Evolutionary conservation across 2,329 filamentous ascomycete genomes (phyloP).

Genomic region (Cladobotryum protrusum): DNA sequence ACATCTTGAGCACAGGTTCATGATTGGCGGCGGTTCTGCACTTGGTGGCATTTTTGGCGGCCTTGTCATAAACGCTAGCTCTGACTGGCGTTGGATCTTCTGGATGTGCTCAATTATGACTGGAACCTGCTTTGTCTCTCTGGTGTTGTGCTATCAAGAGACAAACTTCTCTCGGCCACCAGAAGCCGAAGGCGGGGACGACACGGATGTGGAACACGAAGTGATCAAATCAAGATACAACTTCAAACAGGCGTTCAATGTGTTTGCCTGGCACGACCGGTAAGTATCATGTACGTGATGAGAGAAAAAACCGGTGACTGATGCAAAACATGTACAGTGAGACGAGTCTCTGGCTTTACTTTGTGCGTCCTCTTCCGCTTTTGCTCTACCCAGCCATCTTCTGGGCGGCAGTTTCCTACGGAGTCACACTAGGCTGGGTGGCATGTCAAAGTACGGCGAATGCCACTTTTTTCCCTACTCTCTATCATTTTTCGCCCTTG

Average conservation of each 20-base stretch:
- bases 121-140: not conserved
- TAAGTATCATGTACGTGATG: not conserved
- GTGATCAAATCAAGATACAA: not conserved
- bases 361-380: not conserved
- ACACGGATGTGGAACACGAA: not conserved
- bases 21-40: conserved; percentile 1
- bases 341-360: not conserved
- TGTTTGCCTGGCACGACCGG: conserved; percentile 1
- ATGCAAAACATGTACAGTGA: not conserved
- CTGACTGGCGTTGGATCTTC: conserved; percentile 2
- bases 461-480: not conserved
- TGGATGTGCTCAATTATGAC: conserved; percentile 1
- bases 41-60: conserved; percentile 1
- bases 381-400: conserved; percentile 1
- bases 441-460: not conserved
- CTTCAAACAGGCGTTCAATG: not conserved
- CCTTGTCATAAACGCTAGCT: not conserved
- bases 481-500: conserved; percentile 1
- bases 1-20: not conserved
- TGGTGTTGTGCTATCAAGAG: not conserved
- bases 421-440: conserved; percentile 2
- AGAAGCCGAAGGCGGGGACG: not conserved
- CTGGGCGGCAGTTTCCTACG: conserved; percentile 1
- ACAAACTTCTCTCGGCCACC: conserved; percentile 1
- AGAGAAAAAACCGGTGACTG: not conserved